Base-by-base conservation (phyloP, 371 early-diverging fungal genomes). In the Rhizomucor miehei region DNA sequence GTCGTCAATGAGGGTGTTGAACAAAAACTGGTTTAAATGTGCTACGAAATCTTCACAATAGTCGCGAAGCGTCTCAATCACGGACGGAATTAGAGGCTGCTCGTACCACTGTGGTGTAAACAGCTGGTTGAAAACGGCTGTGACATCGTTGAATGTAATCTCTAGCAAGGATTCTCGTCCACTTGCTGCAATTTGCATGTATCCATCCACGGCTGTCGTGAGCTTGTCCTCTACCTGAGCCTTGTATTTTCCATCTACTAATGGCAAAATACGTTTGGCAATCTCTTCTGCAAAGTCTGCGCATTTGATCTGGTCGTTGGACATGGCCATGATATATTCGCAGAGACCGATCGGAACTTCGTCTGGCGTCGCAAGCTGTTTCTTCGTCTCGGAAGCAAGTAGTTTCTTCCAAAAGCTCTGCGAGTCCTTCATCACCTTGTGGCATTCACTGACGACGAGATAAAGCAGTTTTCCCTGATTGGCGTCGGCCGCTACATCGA, bases 261-360 rank as follows among this genome's bases (percentile, higher is more conserved):
- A 60, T 25, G 77, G 75, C 35, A 85, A 83, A 16, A 90, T 72
- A 41, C 91, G 84, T 23, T 74, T 65, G 16, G 85, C 56, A 17
- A 96, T 84, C 11, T 84, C 79, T 53, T 96, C 96, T 0, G 91
- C 84, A 68, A 91, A 92, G 52, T 97, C 95, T 4, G 91, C 88
- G 51, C 88, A 89, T 46, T 89, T 84, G 64, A 94, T 72, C 61
- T 87, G 89, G 67, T 97, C 95, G 69, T 98, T 98, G 17, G 92
- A 92, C 37, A 97, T 79, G 0, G 98, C 95, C 76, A 95, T 89
- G 0, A 90, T 82, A 66, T 98, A 98, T 57, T 97, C 97, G 1
- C 90, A 85, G 50, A 98, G 70, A 4, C 96, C 96, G 46, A 80
- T 81, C 2, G 89, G 82, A 9, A 81, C 75, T 6, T 87, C 86